phyloP scores from a whole-genome alignment of 129 eudicot genomes.

The Cynara cardunculus region DNA sequence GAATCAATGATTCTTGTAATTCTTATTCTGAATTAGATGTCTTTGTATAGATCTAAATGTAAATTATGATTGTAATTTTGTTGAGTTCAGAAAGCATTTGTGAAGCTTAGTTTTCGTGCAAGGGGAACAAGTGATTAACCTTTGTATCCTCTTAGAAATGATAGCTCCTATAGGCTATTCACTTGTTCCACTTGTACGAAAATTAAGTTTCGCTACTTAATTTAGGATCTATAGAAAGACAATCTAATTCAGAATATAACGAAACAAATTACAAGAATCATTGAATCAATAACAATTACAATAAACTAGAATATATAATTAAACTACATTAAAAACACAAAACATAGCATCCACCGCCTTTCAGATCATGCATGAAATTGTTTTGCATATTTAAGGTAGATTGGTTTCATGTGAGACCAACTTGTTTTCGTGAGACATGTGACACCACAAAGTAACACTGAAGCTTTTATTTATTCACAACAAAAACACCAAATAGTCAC shows the following conservation, averaged over 20 bases:
- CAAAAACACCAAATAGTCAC: too few species aligned
- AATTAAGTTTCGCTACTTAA: not conserved
- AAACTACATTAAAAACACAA: not conserved
- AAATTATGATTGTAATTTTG: not conserved
- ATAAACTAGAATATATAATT: not conserved
- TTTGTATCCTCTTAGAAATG: too few species aligned
- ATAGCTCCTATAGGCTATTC: too few species aligned
- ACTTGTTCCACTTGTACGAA: not conserved
- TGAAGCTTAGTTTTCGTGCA: not conserved
- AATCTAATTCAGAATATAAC: not conserved
- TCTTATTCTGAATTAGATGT: not conserved
- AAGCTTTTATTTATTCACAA: too few species aligned
- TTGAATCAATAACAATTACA: not conserved
- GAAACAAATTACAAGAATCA: not conserved
- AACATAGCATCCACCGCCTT: not conserved
- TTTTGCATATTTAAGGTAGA: too few species aligned
- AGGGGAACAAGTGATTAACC: too few species aligned
- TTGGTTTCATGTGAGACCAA: too few species aligned
- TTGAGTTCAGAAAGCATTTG: not conserved
- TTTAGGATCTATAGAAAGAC: not conserved
- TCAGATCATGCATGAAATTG: conserved; percentile 5
- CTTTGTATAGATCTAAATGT: not conserved
- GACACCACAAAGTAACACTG: too few species aligned
- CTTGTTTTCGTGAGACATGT: too few species aligned
- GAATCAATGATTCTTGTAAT: not conserved